Base-by-base conservation (phyloP, 2,329 filamentous ascomycete species). In the Colletotrichum australisinense region DNA sequence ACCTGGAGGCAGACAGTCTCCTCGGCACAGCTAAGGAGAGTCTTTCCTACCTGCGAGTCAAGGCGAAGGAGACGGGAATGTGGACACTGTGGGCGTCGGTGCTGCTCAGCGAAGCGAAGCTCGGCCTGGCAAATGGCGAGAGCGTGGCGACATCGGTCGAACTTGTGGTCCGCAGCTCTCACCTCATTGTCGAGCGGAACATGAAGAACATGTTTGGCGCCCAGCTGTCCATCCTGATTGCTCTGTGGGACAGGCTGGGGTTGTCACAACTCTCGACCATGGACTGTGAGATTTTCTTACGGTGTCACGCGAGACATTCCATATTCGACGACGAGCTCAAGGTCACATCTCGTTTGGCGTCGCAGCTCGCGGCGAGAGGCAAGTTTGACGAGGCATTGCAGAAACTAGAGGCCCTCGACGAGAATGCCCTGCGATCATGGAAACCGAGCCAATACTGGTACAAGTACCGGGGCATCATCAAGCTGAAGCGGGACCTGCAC, bases 31-130 rank as follows among this genome's bases (percentile, higher is more conserved):
- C 95, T 66, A 93, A 93, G 76, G 95, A 98, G 79, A 95, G 92
- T 1, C 87, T 98, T 7, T 88, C 91, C 0, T 98, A 97, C 78
- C 88, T 98, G 52, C 95, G 96, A 75, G 90, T 92, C 19, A 97
- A 97, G 81, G 94, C 96, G 2, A 95, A 92, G 78, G 95, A 98
- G 79, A 90, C 91, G 1, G 94, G 94, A 68, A 95, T 97, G 90
- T 97, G 94, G 90, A 91, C 92, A 65, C 85, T 98, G 3, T 91
- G 96, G 84, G 95, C 93, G 79, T 95, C 94, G 2, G 94, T 95
- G 1, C 85, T 98, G 16, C 86, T 98, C 66, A 95, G 93, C 77
- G 95, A 98, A 82, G 94, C 95, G 3, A 97, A 95, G 80, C 85
- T 97, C 55, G 90, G 90, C 24, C 87, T 98, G 69, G 88, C 91